Conservation (phyloP, 2,329 filamentous ascomycete genomes). For the Calonectria montana region DNA sequence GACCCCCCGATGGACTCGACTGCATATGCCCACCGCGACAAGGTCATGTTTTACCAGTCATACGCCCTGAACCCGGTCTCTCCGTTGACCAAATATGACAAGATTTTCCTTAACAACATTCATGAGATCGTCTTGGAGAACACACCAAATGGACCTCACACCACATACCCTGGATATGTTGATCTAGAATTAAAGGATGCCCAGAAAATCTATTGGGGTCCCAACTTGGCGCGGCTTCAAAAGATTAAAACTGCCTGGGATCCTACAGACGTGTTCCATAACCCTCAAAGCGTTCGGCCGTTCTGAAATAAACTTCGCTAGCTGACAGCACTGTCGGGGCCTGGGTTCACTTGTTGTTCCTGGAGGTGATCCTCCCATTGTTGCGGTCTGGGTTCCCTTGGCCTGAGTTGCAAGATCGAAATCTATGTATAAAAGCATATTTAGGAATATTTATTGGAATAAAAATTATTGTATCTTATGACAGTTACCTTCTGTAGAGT, state of each 20-base stretch:
- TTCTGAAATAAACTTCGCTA: background rate
- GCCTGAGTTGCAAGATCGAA: no score
- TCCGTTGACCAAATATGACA: background rate
- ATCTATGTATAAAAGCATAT: no score
- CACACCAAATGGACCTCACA: background rate
- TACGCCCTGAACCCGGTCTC: constrained; percentile 50
- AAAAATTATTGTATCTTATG: no score
- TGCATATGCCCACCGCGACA: constrained; percentile 66
- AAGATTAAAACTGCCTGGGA: background rate
- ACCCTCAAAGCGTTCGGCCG: background rate
- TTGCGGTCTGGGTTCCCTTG: no score
- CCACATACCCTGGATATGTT: background rate
- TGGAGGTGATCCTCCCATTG: no score
- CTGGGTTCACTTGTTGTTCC: no score
- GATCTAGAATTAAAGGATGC: background rate
- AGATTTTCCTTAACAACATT: background rate
- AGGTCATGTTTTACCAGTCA: constrained; percentile 66
- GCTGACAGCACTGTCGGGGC: no score
- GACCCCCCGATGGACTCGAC: constrained; percentile 63
- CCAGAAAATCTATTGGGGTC: background rate
- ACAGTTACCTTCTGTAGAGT: no score
- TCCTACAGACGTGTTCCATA: background rate
- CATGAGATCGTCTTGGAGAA: background rate
- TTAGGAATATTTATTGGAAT: no score
- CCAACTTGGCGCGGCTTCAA: background rate